phyloP scores from a whole-genome alignment of 306 rosid genomes.

The Cajanus cajan region DNA sequence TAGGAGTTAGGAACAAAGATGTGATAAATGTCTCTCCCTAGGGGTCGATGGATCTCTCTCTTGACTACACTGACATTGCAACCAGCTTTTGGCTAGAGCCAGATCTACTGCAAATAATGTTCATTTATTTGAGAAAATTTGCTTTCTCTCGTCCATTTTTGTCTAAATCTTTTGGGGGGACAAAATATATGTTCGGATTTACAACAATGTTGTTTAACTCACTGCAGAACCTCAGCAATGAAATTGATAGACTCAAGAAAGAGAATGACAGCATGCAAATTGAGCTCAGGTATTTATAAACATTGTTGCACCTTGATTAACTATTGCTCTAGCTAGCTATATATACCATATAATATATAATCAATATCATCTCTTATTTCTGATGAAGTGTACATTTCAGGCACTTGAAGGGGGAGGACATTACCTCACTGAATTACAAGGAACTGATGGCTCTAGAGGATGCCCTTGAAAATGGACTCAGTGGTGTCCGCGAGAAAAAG shows the following conservation, averaged over 20 bases:
- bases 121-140: background rate
- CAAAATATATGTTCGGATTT: slow-evolving; percentile 21
- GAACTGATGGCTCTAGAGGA: slow-evolving; percentile 72
- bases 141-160: background rate
- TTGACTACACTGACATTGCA: slow-evolving; percentile 28
- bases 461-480: slow-evolving; percentile 73
- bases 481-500: slow-evolving; percentile 54
- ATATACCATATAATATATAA: background rate
- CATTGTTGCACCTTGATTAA: background rate
- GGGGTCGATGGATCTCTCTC: slow-evolving; percentile 12
- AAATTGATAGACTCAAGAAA: slow-evolving; percentile 80
- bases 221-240: slow-evolving; percentile 70
- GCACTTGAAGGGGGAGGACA: slow-evolving; percentile 91
- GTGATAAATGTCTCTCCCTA: background rate
- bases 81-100: background rate
- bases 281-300: slow-evolving; percentile 55
- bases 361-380: background rate
- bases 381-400: slow-evolving; percentile 32
- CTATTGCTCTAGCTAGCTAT: slow-evolving; percentile 8
- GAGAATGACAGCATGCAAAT: slow-evolving; percentile 91
- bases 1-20: background rate
- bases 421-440: slow-evolving; percentile 61
- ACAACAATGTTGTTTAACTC: slow-evolving; percentile 12
- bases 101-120: slow-evolving; percentile 31
- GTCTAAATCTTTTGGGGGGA: background rate